phyloP scores from a whole-genome alignment of 2,329 filamentous ascomycete genomes.

The Paecilomyces sp. region DNA sequence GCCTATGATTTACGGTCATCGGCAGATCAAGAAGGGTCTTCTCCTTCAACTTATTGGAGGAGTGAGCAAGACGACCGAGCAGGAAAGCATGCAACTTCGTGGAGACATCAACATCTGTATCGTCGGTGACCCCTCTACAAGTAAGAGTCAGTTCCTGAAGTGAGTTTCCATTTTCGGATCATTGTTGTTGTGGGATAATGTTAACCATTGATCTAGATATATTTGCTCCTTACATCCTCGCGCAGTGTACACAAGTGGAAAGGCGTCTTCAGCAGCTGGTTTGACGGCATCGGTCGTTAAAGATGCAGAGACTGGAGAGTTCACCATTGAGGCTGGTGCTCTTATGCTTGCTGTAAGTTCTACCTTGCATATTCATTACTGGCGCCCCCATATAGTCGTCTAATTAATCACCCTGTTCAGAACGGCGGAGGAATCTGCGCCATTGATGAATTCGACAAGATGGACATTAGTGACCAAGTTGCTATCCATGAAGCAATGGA shows the following conservation, averaged over 20 bases:
- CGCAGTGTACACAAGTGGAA: conserved; percentile 94
- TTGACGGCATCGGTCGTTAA: conserved; percentile 95
- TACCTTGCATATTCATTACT: neutral
- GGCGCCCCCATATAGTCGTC: neutral
- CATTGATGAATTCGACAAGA: conserved; percentile 99
- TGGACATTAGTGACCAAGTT: conserved; percentile 95
- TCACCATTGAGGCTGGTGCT: conserved; percentile 96
- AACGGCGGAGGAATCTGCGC: conserved; percentile 88
- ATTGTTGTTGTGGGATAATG: too few relatives aligned
- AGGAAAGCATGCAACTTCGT: conserved; percentile 87
- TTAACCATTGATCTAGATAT: conserved; percentile 46
- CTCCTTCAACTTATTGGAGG: conserved; percentile 94
- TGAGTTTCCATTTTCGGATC: conserved; percentile 20
- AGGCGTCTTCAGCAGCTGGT: conserved; percentile 95
- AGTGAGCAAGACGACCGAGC: conserved; percentile 77
- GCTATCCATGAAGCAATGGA: conserved; percentile 99
- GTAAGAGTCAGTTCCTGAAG: conserved; percentile 96
- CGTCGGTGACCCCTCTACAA: conserved; percentile 92
- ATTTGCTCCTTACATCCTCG: conserved; percentile 94
- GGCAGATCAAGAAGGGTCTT: conserved; percentile 94
- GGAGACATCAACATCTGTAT: conserved; percentile 99
- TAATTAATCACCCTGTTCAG: conserved; percentile 11
- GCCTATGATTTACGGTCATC: conserved; percentile 94
- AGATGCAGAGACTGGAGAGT: conserved; percentile 96
- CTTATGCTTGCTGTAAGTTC: conserved; percentile 76